Evolutionary conservation across 345 rosid species (phyloP).

Genomic region (Salix dunnii): DNA sequence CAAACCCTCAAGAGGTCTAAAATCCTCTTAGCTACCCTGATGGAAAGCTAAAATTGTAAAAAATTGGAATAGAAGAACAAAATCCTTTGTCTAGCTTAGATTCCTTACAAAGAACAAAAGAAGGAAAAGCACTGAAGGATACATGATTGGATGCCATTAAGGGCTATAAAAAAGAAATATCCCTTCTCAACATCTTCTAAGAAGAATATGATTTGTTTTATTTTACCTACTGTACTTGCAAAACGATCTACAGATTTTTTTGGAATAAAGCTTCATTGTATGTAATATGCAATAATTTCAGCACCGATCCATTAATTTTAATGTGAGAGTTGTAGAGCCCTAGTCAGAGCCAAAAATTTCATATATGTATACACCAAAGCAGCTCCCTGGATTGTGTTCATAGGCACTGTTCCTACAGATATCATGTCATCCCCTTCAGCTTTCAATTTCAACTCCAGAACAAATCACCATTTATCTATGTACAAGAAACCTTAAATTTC

Average conservation of each 20-base stretch:
- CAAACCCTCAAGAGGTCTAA: not conserved
- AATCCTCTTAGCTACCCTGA: not conserved
- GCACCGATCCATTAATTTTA: not conserved
- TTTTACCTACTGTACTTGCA: too few species aligned
- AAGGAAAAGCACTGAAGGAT: not conserved
- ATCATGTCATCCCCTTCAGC: not conserved
- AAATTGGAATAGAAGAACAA: not conserved
- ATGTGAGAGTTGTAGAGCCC: not conserved
- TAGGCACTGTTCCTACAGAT: not conserved
- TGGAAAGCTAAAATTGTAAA: not conserved
- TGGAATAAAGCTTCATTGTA: too few species aligned
- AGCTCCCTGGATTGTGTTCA: not conserved
- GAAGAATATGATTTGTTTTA: not conserved
- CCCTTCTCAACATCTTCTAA: not conserved
- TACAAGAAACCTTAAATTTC: too few species aligned
- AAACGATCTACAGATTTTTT: too few species aligned
- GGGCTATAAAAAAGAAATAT: not conserved
- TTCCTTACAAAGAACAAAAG: not conserved
- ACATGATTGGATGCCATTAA: not conserved
- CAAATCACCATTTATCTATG: not conserved
- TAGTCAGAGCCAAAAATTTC: not conserved
- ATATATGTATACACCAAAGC: not conserved
- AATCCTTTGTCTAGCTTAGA: not conserved
- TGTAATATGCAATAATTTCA: too few species aligned
- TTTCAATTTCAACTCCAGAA: not conserved